A percentile compares a stretch with the other conserved stretches of the same genome.
Conservation (phyloP, 2,329 filamentous ascomycete genomes). For the Nothomitra cinnamomea region DNA sequence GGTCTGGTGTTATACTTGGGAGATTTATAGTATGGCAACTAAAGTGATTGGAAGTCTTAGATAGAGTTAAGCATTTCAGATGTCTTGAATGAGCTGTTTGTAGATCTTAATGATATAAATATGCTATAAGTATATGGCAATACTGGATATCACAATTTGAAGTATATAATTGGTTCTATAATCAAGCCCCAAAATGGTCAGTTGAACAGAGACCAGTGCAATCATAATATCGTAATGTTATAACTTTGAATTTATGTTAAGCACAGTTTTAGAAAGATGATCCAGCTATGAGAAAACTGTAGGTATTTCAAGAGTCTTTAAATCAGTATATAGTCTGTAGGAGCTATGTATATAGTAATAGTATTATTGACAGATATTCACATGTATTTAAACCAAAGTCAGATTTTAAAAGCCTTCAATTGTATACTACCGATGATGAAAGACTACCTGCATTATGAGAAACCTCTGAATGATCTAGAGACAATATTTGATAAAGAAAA, state of each 20-base stretch:
- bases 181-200: no score
- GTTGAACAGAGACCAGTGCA: background rate
- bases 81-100: background rate
- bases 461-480: background rate
- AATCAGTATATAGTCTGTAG: background rate
- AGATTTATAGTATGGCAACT: background rate
- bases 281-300: background rate
- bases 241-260: background rate
- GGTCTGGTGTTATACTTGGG: background rate
- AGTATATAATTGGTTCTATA: background rate
- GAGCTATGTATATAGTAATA: background rate
- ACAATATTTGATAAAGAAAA: background rate
- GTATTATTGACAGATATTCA: conserved; percentile 1
- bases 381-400: background rate
- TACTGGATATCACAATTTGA: background rate
- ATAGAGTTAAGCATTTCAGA: background rate
- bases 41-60: background rate
- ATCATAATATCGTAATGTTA: background rate
- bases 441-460: background rate
- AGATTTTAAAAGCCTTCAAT: background rate
- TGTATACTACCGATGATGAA: background rate
- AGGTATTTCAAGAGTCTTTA: background rate
- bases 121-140: background rate
- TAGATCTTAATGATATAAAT: background rate
- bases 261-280: conserved; percentile 1